Evolutionary conservation across 2,329 filamentous ascomycete genomes (phyloP).

Genomic region (Fusarium guadeloupense): DNA sequence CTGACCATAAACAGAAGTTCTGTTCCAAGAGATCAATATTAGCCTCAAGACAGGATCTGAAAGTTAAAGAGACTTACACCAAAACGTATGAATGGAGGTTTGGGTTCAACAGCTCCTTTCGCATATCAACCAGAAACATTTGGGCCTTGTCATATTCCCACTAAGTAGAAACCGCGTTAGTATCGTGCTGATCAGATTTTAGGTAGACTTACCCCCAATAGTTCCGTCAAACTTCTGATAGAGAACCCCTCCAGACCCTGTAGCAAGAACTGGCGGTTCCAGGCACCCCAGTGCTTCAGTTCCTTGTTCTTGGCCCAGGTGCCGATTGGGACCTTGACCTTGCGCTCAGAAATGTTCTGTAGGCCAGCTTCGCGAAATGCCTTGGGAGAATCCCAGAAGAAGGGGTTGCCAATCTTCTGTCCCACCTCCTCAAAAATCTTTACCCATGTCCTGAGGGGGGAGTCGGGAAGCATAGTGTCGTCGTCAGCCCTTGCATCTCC

Average conservation of each 20-base stretch:
- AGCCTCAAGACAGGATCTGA: rapidly evolving
- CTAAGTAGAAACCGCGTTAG: neutral
- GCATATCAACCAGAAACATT: slow-evolving; percentile 9
- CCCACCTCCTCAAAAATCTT: slow-evolving; percentile 12
- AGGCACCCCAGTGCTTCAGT: slow-evolving; percentile 26
- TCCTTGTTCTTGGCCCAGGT: slow-evolving; percentile 27
- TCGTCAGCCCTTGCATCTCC: slow-evolving; percentile 20
- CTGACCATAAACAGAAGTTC: slow-evolving; percentile 14
- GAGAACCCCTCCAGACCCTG: slow-evolving; percentile 25
- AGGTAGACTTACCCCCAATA: neutral
- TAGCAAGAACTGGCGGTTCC: slow-evolving; percentile 22
- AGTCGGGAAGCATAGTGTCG: slow-evolving; percentile 12
- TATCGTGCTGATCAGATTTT: rapidly evolving
- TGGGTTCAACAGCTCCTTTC: slow-evolving; percentile 12
- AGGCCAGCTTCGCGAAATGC: slow-evolving; percentile 9
- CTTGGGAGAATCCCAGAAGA: slow-evolving; percentile 22
- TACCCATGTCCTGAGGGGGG: slow-evolving; percentile 24
- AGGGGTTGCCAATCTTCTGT: slow-evolving; percentile 14
- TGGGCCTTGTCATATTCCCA: slow-evolving; percentile 19
- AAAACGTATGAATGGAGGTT: slow-evolving; percentile 12
- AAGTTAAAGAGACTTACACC: neutral
- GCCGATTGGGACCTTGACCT: slow-evolving; percentile 16
- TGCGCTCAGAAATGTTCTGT: slow-evolving; percentile 12
- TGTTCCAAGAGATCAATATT: neutral
- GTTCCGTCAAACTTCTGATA: slow-evolving; percentile 18